Evolutionary conservation across 2,329 filamentous ascomycete species (phyloP).

Genomic region (Colletotrichum zoysiae): DNA sequence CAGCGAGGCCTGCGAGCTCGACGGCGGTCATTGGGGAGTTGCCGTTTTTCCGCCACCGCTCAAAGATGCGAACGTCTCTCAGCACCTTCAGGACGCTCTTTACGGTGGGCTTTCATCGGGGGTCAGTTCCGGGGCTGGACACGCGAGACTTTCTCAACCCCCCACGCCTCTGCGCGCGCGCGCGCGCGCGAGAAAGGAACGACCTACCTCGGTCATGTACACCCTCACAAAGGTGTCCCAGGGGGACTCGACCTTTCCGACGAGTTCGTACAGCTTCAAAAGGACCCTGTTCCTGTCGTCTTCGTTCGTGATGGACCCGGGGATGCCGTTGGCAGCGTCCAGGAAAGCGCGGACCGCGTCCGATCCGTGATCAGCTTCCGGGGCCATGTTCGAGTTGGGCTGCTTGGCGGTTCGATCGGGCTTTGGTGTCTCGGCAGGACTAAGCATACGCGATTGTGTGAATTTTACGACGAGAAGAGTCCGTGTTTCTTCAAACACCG

Average conservation of each 20-base stretch:
- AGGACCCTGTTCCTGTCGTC: conserved; percentile 6
- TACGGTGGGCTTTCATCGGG: background rate
- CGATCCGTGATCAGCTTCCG: background rate
- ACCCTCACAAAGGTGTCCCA: conserved; percentile 25
- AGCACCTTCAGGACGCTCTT: conserved; percentile 1
- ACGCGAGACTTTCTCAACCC: no score
- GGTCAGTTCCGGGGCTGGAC: background rate
- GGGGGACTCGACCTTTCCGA: conserved; percentile 12
- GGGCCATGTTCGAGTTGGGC: background rate
- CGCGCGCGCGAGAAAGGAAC: background rate
- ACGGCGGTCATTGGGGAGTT: background rate
- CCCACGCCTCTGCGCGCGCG: no score
- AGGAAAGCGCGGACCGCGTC: background rate
- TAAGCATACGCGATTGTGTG: background rate
- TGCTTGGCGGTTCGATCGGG: background rate
- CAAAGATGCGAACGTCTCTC: background rate
- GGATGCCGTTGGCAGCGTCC: background rate
- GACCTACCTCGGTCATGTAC: conserved; percentile 9
- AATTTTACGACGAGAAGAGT: no score
- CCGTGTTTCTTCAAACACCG: no score
- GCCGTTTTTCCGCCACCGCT: conserved; percentile 2
- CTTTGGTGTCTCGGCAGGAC: background rate
- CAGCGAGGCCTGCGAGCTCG: conserved; percentile 1
- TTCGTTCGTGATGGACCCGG: background rate
- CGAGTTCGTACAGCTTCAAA: conserved; percentile 14